Evolutionary conservation across 176 grass and related monocot species (phyloP), one percentile per base, ranked within the genome.

Genomic region (barley (Hordeum vulgare)): DNA sequence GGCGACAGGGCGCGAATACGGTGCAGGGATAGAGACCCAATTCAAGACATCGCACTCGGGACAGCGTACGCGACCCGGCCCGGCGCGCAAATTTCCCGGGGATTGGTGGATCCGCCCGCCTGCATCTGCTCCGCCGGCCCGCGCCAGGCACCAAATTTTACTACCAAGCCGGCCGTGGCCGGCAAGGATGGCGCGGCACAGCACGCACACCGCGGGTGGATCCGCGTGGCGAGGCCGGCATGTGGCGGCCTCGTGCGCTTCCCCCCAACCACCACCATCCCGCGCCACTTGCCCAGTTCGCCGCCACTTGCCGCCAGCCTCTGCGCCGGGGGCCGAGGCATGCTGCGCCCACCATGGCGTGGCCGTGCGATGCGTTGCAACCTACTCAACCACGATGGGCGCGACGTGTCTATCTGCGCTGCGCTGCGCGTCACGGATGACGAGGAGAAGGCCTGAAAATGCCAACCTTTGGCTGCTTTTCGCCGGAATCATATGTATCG

Each of bases 391-490:
- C 21, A 12, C 29, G 28, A 29, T 33, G 27, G 49, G 26, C 29
- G 85, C 12, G 42, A 35, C 17, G 47, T 17, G 1, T 49, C 3
- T 45, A 3, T 9, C 23, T n/a, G 29, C 29, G 29, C 56, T 28
- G 12, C 57, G 15, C 64, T 34, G 4, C n/a, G 61, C 42, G 70
- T 23, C 44, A 57, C 45, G 10, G 61, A 58, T 28, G 88, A 69
- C 79, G 60, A 85, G 33, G 60, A 56, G 15, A 24, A 33, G 35
- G 84, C 61, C 82, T 61, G 25, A 74, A 78, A 90, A 79, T 79
- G 66, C 80, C 79, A 71, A 74, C 59, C 74, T 61, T 39, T 90
- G n/a, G 57, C 73, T 78, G 57, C 34, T 57, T 83, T 90, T 60
- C 57, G 36, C 12, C 21, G 40, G 76, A 41, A 40, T 28, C 56